These are phyloP conservation scores for Lycium barbarum DNA, from an alignment of 257 asterid species.

Conservation along the genomic window DNA sequence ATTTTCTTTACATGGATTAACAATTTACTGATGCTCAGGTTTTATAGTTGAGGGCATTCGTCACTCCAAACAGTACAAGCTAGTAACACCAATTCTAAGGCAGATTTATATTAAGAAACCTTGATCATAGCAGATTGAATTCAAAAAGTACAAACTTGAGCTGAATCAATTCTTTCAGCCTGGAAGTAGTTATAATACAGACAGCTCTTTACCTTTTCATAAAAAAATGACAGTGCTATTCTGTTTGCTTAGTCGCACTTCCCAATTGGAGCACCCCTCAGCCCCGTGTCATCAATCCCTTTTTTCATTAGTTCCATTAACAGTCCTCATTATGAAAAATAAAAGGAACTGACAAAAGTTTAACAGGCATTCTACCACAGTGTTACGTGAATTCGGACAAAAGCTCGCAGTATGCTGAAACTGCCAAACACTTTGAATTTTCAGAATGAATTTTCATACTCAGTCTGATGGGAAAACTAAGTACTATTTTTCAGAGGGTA, in stretches of 20 bases:
- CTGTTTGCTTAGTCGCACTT: not conserved
- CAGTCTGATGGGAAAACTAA: not conserved
- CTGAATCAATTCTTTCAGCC: not conserved
- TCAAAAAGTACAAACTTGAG: not conserved
- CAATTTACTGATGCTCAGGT: not conserved
- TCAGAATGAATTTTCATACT: not conserved
- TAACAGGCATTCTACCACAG: not conserved
- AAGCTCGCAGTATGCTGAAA: not conserved
- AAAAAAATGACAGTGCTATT: not conserved
- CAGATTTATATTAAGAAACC: not conserved
- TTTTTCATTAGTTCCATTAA: not conserved
- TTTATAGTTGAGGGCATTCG: not conserved
- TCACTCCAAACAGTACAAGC: not conserved
- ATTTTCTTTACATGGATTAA: not conserved
- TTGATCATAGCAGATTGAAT: constrained; percentile 40
- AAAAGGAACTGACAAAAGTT: constrained; percentile 27
- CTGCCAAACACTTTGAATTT: constrained; percentile 3
- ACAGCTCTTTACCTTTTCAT: not conserved
- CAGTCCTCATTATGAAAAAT: not conserved
- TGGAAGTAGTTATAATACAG: constrained; percentile 2
- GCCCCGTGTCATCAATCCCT: not conserved
- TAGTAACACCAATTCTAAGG: not conserved
- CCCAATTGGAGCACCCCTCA: not conserved
- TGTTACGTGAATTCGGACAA: not conserved
- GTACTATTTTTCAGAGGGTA: constrained; percentile 12